These are phyloP conservation scores for Meira miltonrushii DNA, from an alignment of 1,284 basidiomycete species.

Conservation along the genomic window DNA sequence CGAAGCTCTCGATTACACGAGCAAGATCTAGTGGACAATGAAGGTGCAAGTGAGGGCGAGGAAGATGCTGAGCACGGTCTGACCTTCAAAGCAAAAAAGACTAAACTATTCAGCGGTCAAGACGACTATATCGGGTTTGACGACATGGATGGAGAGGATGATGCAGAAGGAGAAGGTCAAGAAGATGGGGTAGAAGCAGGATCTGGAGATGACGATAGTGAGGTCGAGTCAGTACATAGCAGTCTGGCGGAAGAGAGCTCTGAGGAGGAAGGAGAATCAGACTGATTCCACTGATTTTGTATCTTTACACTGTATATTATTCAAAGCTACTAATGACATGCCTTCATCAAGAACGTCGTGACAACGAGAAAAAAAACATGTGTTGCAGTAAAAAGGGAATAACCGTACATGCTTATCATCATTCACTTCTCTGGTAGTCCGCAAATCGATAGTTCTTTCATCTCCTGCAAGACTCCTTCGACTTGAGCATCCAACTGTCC, in stretches of 20 bases:
- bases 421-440: constrained; percentile 32
- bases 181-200: constrained; percentile 2
- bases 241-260: not conserved
- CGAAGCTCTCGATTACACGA: constrained; percentile 15
- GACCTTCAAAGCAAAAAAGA: constrained; percentile 23
- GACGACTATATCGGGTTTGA: constrained; percentile 19
- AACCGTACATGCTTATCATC: no score
- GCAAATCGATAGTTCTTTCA: constrained; percentile 83
- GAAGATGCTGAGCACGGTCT: constrained; percentile 10
- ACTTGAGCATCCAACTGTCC: constrained; percentile 87
- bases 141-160: constrained; percentile 9
- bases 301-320: no score
- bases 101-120: constrained; percentile 17
- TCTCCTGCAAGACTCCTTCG: constrained; percentile 87
- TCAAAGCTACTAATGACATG: no score
- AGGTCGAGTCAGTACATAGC: constrained; percentile 6
- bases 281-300: no score
- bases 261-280: no score
- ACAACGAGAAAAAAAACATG: no score
- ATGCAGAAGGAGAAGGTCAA: constrained; percentile 10
- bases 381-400: no score
- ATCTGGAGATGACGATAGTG: constrained; percentile 6
- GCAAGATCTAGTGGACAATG: constrained; percentile 18
- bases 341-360: no score
- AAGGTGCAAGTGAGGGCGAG: constrained; percentile 16